These are phyloP conservation scores for Annulohypoxylon moriforme DNA, from an alignment of 495 filamentous ascomycete species.

Conservation along the genomic window DNA sequence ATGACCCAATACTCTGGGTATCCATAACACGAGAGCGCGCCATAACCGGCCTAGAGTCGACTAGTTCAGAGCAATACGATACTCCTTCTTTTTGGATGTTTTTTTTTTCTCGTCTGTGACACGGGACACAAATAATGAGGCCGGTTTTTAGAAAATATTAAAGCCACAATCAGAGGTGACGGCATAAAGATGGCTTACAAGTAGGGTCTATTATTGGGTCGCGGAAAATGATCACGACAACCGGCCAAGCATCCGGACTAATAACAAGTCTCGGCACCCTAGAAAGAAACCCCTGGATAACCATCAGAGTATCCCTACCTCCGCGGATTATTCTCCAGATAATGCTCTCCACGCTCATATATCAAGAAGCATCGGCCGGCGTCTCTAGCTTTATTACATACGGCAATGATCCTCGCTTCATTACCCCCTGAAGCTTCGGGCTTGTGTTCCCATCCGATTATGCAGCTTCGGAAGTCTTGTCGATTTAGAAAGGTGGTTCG, in stretches of 20 bases:
- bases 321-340: constrained; percentile 35
- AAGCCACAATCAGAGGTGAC: neutral
- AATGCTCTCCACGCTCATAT: constrained; percentile 31
- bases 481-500: constrained; percentile 12
- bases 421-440: neutral
- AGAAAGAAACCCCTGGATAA: constrained; percentile 13
- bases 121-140: neutral
- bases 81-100: neutral
- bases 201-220: constrained; percentile 31
- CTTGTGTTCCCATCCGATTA: neutral
- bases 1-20: constrained; percentile 2
- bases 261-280: constrained; percentile 19
- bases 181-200: constrained; percentile 27
- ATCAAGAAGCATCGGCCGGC: constrained; percentile 8
- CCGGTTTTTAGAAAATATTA: neutral
- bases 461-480: constrained; percentile 7
- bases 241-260: constrained; percentile 22
- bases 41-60: constrained; percentile 5
- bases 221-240: constrained; percentile 32
- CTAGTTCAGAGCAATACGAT: constrained; percentile 9
- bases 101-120: neutral
- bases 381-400: constrained; percentile 13
- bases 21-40: constrained; percentile 22
- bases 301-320: constrained; percentile 16
- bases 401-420: constrained; percentile 15